Conservation (phyloP, 169 alveolate species). For the Neospora caninum region DNA sequence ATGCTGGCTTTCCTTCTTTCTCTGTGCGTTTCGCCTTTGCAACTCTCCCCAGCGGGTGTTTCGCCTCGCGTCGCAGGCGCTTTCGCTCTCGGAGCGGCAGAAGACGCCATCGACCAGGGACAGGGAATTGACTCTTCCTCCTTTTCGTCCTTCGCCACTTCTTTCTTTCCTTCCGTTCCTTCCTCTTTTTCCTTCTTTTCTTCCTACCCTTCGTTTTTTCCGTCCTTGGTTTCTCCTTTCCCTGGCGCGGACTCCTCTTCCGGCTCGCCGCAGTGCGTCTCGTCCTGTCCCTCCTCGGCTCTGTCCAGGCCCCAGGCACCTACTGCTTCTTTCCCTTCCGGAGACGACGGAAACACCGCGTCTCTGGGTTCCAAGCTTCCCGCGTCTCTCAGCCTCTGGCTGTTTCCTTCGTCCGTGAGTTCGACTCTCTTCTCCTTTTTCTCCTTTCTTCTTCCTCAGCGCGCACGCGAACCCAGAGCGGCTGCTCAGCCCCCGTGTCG, state of each 20-base stretch:
- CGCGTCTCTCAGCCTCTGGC: no score
- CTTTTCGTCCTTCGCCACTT: neutral
- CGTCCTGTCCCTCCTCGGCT: neutral
- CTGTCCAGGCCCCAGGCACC: neutral
- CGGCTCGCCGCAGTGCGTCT: no score
- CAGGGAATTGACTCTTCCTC: neutral
- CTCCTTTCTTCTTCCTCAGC: neutral
- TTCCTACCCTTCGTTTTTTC: neutral
- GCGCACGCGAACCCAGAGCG: no score
- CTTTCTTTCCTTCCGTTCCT: neutral
- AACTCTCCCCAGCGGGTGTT: neutral
- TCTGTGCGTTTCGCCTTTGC: neutral
- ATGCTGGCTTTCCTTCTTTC: neutral
- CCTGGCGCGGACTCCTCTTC: neutral
- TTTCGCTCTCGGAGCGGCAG: no score
- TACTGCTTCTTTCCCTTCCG: neutral
- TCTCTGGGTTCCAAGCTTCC: no score
- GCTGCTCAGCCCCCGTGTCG: no score
- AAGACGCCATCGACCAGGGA: neutral
- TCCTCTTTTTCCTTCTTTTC: neutral
- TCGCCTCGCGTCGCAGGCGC: no score
- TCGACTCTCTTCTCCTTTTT: neutral
- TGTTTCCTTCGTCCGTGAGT: neutral
- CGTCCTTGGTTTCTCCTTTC: no score
- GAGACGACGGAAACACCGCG: neutral